These are phyloP conservation scores for Hericium rajendrae DNA, from an alignment of 768 basidiomycete species.

Conservation along the genomic window DNA sequence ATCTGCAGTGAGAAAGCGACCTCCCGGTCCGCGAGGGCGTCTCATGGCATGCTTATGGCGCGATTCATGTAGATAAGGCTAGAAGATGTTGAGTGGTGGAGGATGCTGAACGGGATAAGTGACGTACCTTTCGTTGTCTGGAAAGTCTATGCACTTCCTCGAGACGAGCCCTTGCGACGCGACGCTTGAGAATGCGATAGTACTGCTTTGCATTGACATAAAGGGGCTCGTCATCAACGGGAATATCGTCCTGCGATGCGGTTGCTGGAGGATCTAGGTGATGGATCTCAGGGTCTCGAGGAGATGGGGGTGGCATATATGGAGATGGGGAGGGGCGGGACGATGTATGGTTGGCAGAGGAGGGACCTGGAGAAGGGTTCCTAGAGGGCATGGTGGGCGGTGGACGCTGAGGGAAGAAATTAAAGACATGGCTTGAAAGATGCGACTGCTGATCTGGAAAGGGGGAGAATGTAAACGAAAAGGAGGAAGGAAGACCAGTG, in stretches of 20 bases:
- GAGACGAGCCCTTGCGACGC: slow-evolving; percentile 81
- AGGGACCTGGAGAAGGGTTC: slow-evolving; percentile 13
- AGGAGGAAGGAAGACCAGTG: slow-evolving; percentile 4
- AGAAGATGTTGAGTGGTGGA: slow-evolving; percentile 2
- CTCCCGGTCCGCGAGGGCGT: slow-evolving; percentile 92
- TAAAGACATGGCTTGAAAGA: background rate
- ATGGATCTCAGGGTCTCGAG: slow-evolving; percentile 7
- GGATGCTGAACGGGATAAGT: slow-evolving; percentile 4
- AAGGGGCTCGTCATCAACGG: slow-evolving; percentile 90
- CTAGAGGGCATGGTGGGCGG: slow-evolving; percentile 6
- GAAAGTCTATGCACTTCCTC: slow-evolving; percentile 93
- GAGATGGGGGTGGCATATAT: slow-evolving; percentile 15
- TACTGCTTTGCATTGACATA: slow-evolving; percentile 99
- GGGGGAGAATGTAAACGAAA: slow-evolving; percentile 4
- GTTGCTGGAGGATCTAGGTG: slow-evolving; percentile 15
- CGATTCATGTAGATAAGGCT: slow-evolving; percentile 98
- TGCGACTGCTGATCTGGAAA: background rate
- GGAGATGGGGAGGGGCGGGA: slow-evolving; percentile 23
- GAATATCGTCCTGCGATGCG: slow-evolving; percentile 27
- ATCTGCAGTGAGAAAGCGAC: slow-evolving; percentile 93
- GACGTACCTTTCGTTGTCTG: slow-evolving; percentile 77
- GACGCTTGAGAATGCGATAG: slow-evolving; percentile 93
- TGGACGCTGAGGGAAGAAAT: slow-evolving; percentile 6
- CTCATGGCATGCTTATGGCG: slow-evolving; percentile 98
- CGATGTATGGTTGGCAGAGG: slow-evolving; percentile 6